A percentile compares a stretch with the other conserved stretches of the same genome.
These are phyloP conservation scores for Elaphomyces granulatus DNA, from an alignment of 495 filamentous ascomycete species.

Conservation along the genomic window DNA sequence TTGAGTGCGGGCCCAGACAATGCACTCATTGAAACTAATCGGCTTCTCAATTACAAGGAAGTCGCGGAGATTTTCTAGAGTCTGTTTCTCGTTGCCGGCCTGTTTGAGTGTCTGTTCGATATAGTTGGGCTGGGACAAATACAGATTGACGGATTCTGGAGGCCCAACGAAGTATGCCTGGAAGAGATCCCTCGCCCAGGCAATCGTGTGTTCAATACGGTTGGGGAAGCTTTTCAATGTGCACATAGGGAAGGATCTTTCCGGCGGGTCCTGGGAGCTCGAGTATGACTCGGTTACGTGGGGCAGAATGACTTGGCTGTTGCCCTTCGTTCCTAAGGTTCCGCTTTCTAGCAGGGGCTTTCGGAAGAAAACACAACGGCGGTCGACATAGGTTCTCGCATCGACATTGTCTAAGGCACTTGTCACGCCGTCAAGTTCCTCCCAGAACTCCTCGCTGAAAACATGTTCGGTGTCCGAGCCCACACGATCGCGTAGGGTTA, in stretches of 20 bases:
- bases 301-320: slow-evolving; percentile 90
- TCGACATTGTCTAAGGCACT: slow-evolving; percentile 98
- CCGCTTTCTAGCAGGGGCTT: slow-evolving; percentile 95
- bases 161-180: slow-evolving; percentile 86
- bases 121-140: slow-evolving; percentile 83
- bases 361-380: slow-evolving; percentile 96
- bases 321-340: slow-evolving; percentile 95
- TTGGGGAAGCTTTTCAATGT: slow-evolving; percentile 97
- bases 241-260: slow-evolving; percentile 98
- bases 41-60: slow-evolving; percentile 91
- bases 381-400: slow-evolving; percentile 91
- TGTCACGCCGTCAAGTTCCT: slow-evolving; percentile 76
- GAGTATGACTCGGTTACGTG: slow-evolving; percentile 93
- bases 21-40: slow-evolving; percentile 85
- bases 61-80: slow-evolving; percentile 76
- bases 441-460: slow-evolving; percentile 94
- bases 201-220: slow-evolving; percentile 97
- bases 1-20: slow-evolving; percentile 80
- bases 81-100: slow-evolving; percentile 91
- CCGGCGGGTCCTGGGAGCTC: slow-evolving; percentile 93
- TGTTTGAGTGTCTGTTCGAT: slow-evolving; percentile 82
- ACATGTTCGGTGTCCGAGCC: slow-evolving; percentile 84
- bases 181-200: slow-evolving; percentile 93
- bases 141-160: slow-evolving; percentile 89
- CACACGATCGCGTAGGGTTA: slow-evolving; percentile 74